These are phyloP conservation scores for Microsporum ferrugineum DNA, from an alignment of 2,329 filamentous ascomycete species.

Conservation along the genomic window DNA sequence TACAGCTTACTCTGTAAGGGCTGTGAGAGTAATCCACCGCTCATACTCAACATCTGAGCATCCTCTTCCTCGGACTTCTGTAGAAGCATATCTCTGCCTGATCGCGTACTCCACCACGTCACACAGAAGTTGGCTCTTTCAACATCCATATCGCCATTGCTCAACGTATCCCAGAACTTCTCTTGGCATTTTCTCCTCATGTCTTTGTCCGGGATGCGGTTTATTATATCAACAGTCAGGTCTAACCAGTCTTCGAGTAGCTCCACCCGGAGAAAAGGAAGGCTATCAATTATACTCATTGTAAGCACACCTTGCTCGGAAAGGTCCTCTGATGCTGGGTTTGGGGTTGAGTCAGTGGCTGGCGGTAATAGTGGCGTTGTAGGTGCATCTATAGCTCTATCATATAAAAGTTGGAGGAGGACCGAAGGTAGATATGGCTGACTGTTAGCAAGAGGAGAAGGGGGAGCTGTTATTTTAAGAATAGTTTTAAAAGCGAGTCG, in stretches of 20 bases:
- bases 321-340: constrained; percentile 25
- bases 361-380: constrained; percentile 36
- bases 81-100: constrained; percentile 42
- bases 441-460: constrained; percentile 58
- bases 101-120: constrained; percentile 69
- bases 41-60: not conserved
- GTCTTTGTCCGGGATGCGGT: constrained; percentile 47
- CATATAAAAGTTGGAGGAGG: constrained; percentile 64
- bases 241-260: constrained; percentile 73
- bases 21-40: not conserved
- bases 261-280: constrained; percentile 59
- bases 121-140: constrained; percentile 68
- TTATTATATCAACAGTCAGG: constrained; percentile 56
- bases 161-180: constrained; percentile 68
- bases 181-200: constrained; percentile 56
- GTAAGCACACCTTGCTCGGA: constrained; percentile 71
- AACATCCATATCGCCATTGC: constrained; percentile 77
- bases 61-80: constrained; percentile 1
- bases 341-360: constrained; percentile 23
- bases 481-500: constrained; percentile 77
- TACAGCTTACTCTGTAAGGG: not conserved
- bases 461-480: constrained; percentile 69
- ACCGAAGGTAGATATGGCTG: constrained; percentile 71
- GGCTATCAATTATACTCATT: constrained; percentile 65
- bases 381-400: constrained; percentile 49